A percentile compares a stretch with the other conserved stretches of the same genome.
phyloP scores from a whole-genome alignment of 805 yeast genomes.

The Crinitomyces ghanaensis region DNA sequence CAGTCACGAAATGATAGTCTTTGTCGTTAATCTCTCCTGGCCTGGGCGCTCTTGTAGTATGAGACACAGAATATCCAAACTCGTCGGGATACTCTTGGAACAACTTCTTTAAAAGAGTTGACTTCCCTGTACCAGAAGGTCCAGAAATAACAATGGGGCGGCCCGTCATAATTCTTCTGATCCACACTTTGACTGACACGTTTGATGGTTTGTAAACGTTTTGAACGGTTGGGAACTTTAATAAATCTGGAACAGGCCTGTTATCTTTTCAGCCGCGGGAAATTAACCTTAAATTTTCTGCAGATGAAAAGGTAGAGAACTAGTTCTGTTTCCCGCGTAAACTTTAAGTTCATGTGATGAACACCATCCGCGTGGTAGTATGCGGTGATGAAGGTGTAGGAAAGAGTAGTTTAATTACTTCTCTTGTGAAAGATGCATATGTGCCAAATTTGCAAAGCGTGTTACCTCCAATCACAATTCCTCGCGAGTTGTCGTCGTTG shows the following conservation, averaged over 20 bases:
- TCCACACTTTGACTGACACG: too few relatives aligned
- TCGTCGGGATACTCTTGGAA: conserved; percentile 81
- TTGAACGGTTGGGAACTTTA: too few relatives aligned
- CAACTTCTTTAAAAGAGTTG: conserved; percentile 80
- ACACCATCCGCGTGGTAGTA: conserved; percentile 59
- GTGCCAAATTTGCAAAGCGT: conserved; percentile 68
- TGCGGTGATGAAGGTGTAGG: conserved; percentile 78
- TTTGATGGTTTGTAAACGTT: too few relatives aligned
- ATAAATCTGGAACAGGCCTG: too few relatives aligned
- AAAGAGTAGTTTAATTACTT: conserved; percentile 49
- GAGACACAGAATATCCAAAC: conserved; percentile 81
- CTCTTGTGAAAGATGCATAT: conserved; percentile 72
- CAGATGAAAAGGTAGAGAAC: too few relatives aligned
- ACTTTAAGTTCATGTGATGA: too few relatives aligned
- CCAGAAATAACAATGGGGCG: conserved; percentile 95
- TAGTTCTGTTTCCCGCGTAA: too few relatives aligned
- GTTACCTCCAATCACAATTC: conserved; percentile 75
- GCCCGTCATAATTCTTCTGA: too few relatives aligned
- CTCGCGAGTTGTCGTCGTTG: conserved; percentile 51
- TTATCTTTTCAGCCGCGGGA: too few relatives aligned
- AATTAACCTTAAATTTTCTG: too few relatives aligned
- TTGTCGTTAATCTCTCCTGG: conserved; percentile 81
- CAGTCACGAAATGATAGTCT: conserved; percentile 80
- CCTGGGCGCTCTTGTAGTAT: conserved; percentile 88
- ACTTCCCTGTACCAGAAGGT: conserved; percentile 92